Evolutionary conservation across 2,329 filamentous ascomycete species (phyloP), one percentile per base, ranked within the genome.

Genomic region (Fusarium mexicanum): DNA sequence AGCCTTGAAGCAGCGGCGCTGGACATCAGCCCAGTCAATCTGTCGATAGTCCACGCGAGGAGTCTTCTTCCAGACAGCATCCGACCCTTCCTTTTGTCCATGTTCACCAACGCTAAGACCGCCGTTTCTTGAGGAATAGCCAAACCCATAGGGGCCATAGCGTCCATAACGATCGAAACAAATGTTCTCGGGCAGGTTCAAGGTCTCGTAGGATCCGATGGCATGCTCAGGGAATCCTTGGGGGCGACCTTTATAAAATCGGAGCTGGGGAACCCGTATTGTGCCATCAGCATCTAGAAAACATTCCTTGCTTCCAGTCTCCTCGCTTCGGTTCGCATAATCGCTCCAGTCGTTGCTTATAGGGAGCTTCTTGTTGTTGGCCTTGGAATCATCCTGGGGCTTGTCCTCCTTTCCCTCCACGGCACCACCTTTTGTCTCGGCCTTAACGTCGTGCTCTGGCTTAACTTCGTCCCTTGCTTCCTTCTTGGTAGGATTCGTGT

Each of bases 111-210:
- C 91, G 9, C 96, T 95, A 33, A 93, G 91, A 4, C 96, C 96
- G 18, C 96, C 96, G 73, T 88, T 91, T 66, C 91, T 91, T 40
- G 88, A 86, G 38, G 93, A 94, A 81, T 98, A 98, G 14, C 96
- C 96, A 70, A 94, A 90, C 0, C 96, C 96, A 77, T 99, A 99
- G 0, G 96, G 93, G 0, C 94, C 95, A 37, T 96, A 90, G 72
- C 95, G 90, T 7, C 96, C 96, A 80, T 94, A 97, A 5, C 96
- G 89, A 76, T 99, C 96, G 79, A 98, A 98, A 84, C 96, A 99
- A 53, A 98, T 90, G 78, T 97, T 92, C 74, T 97, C 90, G 24
- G 93, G 90, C 41, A 98, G 85, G 1, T 91, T 92, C 18, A 98
- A 83, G 46, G 96, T 82, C 16, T 95, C 91, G 78, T 98, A 95